Conservation (phyloP, 1,139 yeast species). For the Wickerhamomyces sp. region DNA sequence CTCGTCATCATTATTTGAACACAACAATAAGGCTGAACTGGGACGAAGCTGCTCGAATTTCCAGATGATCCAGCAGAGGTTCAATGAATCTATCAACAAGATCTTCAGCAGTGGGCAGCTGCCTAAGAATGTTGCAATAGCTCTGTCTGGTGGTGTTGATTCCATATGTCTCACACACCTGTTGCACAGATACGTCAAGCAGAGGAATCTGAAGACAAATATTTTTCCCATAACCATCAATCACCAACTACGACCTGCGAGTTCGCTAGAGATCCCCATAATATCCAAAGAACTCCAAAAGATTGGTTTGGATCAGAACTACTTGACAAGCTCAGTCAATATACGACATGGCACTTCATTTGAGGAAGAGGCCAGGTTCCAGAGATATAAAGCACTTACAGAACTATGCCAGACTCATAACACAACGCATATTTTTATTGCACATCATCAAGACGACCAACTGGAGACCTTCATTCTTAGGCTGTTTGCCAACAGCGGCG, state of each 20-base stretch:
- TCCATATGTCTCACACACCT: conserved; percentile 63
- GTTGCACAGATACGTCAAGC: conserved; percentile 29
- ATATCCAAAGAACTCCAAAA: conserved; percentile 12
- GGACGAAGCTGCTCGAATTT: no score
- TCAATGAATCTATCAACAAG: neutral
- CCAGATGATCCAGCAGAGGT: neutral
- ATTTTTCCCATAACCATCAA: conserved; percentile 54
- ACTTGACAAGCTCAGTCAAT: conserved; percentile 7
- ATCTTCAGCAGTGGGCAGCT: conserved; percentile 3
- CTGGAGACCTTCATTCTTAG: conserved; percentile 64
- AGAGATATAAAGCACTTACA: conserved; percentile 43
- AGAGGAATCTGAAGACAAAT: conserved; percentile 24
- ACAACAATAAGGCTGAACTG: no score
- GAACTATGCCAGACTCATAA: conserved; percentile 30
- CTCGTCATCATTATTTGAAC: no score
- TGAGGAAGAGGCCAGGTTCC: conserved; percentile 53
- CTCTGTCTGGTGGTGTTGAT: conserved; percentile 80
- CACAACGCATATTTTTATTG: conserved; percentile 41
- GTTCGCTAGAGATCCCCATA: conserved; percentile 34
- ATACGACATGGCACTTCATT: conserved; percentile 25
- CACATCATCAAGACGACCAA: conserved; percentile 71
- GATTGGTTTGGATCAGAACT: conserved; percentile 10
- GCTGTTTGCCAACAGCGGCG: conserved; percentile 46
- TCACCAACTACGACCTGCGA: conserved; percentile 46
- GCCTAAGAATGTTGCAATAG: conserved; percentile 28